A percentile compares a stretch with the other conserved stretches of the same genome.
These are phyloP conservation scores for Pilaira anomala DNA, from an alignment of 192 early-diverging fungal species.

Conservation along the genomic window DNA sequence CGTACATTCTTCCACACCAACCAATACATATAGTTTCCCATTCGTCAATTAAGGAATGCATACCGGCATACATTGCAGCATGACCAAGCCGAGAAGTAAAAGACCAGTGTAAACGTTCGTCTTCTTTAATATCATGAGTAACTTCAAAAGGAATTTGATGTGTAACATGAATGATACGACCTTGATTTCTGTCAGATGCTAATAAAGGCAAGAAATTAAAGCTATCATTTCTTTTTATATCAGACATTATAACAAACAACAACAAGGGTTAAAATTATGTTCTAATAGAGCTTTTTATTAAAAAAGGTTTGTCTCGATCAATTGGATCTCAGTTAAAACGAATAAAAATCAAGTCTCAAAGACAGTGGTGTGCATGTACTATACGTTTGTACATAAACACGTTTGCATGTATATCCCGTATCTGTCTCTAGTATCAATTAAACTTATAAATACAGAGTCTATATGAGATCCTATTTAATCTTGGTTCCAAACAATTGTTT, in stretches of 20 bases:
- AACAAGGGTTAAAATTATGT: not conserved
- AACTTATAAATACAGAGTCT: conserved; percentile 14
- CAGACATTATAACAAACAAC: not conserved
- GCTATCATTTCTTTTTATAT: not conserved
- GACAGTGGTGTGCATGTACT: not conserved
- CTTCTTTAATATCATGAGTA: conserved; percentile 28
- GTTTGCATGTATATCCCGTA: conserved; percentile 25
- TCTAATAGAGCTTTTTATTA: not conserved
- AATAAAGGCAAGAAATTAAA: not conserved
- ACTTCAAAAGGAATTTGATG: conserved; percentile 51
- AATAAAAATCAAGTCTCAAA: too few relatives aligned
- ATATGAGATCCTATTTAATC: conserved; percentile 19
- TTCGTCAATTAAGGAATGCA: conserved; percentile 60
- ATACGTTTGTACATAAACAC: not conserved
- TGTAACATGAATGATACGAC: conserved; percentile 51
- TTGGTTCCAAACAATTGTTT: conserved; percentile 20
- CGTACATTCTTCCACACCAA: conserved; percentile 40
- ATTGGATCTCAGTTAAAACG: too few relatives aligned
- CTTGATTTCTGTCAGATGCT: conserved; percentile 9
- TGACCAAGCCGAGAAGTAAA: conserved; percentile 67
- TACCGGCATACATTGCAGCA: conserved; percentile 86
- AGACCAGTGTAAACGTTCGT: conserved; percentile 9
- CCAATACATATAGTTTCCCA: conserved; percentile 69
- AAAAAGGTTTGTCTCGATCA: not conserved
- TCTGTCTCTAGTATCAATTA: conserved; percentile 18